A percentile compares a stretch with the other conserved stretches of the same genome.
These are phyloP conservation scores for Somion occarium DNA, from an alignment of 1,284 basidiomycete species.

Conservation along the genomic window DNA sequence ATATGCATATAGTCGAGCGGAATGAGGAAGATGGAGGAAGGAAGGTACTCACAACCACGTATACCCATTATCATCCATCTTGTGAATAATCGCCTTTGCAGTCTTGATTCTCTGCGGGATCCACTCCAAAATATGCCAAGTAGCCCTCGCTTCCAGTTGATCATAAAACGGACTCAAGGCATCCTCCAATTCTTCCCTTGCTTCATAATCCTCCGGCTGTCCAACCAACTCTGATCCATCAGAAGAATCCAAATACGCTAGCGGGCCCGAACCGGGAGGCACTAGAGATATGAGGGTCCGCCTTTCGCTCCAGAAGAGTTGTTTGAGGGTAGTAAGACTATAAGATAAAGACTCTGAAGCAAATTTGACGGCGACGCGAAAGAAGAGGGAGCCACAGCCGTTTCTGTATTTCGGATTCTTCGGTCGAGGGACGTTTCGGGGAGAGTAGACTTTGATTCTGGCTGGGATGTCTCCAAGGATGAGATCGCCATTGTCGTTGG, in stretches of 20 bases:
- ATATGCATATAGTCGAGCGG: not conserved
- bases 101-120: conserved; percentile 7
- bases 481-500: not conserved
- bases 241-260: not conserved
- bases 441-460: not conserved
- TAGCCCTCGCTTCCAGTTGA: conserved; percentile 6
- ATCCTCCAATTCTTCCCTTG: conserved; percentile 6
- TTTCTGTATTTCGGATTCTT: not conserved
- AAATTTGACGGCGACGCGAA: not conserved
- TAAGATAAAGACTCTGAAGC: not conserved
- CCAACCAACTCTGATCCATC: conserved; percentile 5
- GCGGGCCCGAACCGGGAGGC: not conserved
- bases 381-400: not conserved
- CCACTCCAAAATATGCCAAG: conserved; percentile 10
- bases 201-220: conserved; percentile 6
- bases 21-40: not conserved
- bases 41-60: conserved; percentile 6
- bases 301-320: not conserved
- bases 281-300: not conserved
- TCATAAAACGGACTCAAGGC: conserved; percentile 6
- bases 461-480: not conserved
- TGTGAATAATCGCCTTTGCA: conserved; percentile 7
- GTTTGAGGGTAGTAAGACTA: not conserved
- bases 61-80: conserved; percentile 4
- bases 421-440: not conserved